Conservation (phyloP, 768 basidiomycete genomes). For the Boletus vermiculosoides region DNA sequence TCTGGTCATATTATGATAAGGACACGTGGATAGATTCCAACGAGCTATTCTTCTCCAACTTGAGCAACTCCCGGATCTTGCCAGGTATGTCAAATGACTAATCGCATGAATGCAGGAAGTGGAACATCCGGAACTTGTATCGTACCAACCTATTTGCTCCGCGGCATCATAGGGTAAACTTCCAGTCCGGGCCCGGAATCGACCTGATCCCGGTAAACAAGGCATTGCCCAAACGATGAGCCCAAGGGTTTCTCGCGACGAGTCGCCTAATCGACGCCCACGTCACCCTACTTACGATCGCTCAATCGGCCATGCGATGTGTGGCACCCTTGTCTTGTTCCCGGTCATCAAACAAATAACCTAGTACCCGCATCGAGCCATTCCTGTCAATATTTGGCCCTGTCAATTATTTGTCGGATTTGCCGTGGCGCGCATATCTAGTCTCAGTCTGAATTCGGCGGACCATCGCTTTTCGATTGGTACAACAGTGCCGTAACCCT, state of each 20-base stretch:
- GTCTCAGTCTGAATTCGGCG: constrained; percentile 8
- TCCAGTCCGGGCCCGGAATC: neutral
- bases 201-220: constrained; percentile 9
- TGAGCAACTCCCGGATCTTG: constrained; percentile 13
- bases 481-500: neutral
- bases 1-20: neutral
- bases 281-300: neutral
- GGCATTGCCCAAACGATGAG: neutral
- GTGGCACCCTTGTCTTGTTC: neutral
- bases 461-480: constrained; percentile 12
- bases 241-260: neutral
- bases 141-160: constrained; percentile 1
- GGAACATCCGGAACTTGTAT: constrained; percentile 16
- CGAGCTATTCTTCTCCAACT: neutral
- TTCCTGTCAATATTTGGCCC: neutral
- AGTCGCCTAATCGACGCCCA: neutral
- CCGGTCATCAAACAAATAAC: constrained; percentile 3
- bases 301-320: neutral
- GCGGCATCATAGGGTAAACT: constrained; percentile 3
- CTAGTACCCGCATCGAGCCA: neutral
- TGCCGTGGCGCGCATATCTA: constrained; percentile 4
- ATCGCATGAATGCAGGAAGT: neutral
- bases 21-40: constrained; percentile 3
- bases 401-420: neutral
- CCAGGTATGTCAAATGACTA: constrained; percentile 1